Conservation (phyloP, 176 grass and related monocot species). For the Cenchrus americanus region DNA sequence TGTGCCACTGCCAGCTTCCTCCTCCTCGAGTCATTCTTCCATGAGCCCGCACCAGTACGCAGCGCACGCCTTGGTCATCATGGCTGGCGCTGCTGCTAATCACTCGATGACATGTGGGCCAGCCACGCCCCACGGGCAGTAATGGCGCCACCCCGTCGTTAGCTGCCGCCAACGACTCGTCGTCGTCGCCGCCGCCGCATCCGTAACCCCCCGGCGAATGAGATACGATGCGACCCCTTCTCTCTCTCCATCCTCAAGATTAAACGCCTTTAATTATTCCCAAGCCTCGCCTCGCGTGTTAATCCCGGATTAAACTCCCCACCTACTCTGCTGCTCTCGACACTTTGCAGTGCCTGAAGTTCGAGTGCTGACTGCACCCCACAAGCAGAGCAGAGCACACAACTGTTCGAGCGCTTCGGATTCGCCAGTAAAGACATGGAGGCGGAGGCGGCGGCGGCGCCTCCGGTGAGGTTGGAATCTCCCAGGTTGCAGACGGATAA, state of each 20-base stretch:
- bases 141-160: background rate
- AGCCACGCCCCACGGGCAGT: too few relatives aligned
- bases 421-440: slow-evolving; percentile 16
- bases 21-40: too few relatives aligned
- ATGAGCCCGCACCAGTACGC: too few relatives aligned
- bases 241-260: background rate
- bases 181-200: background rate
- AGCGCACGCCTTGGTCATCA: too few relatives aligned
- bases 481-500: background rate
- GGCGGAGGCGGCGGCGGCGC: slow-evolving; percentile 37
- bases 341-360: too few relatives aligned
- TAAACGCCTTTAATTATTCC: slow-evolving; percentile 16
- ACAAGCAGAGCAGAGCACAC: too few relatives aligned
- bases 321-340: too few relatives aligned
- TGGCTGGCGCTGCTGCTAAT: too few relatives aligned
- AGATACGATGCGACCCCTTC: background rate
- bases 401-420: background rate
- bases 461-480: slow-evolving; percentile 19
- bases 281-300: background rate
- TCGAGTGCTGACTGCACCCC: too few relatives aligned
- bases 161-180: background rate
- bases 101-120: too few relatives aligned
- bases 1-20: too few relatives aligned
- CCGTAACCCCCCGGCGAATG: background rate
- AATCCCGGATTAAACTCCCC: background rate